These are phyloP conservation scores for Botrytis galanthina DNA, from an alignment of 2,329 filamentous ascomycete species.

Conservation along the genomic window DNA sequence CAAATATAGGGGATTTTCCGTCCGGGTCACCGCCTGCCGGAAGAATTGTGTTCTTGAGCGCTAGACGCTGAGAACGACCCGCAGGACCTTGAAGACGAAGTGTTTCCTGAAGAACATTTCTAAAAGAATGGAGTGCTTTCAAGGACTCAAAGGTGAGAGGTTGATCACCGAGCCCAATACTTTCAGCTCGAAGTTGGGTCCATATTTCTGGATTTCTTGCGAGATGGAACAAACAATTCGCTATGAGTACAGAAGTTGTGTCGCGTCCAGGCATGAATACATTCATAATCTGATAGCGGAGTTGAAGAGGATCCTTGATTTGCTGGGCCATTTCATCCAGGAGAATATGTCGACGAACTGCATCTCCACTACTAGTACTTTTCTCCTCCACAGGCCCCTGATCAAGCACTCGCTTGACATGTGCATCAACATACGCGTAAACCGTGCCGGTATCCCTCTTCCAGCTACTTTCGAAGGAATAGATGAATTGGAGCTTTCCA, in stretches of 20 bases:
- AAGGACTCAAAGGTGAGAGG: conserved; percentile 22
- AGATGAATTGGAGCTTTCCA: neutral
- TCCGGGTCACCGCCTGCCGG: conserved; percentile 36
- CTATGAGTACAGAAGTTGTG: conserved; percentile 45
- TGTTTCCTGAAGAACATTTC: conserved; percentile 38
- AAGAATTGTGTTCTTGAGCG: conserved; percentile 42
- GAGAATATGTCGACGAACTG: conserved; percentile 47
- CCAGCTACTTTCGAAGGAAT: conserved; percentile 3
- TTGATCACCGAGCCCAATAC: conserved; percentile 32
- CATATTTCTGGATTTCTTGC: neutral
- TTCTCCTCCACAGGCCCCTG: conserved; percentile 27
- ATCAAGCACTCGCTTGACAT: conserved; percentile 42
- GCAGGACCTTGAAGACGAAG: conserved; percentile 52
- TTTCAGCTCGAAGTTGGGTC: conserved; percentile 43
- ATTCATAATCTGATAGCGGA: conserved; percentile 43
- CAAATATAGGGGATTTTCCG: conserved; percentile 31
- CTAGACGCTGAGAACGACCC: conserved; percentile 50
- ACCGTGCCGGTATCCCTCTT: conserved; percentile 37
- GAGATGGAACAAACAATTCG: neutral
- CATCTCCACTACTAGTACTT: conserved; percentile 35
- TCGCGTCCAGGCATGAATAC: conserved; percentile 56
- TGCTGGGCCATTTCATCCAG: conserved; percentile 53
- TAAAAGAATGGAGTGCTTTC: conserved; percentile 44
- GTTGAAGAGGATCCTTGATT: conserved; percentile 42
- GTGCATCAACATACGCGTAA: conserved; percentile 47